Evolutionary conservation across 2,329 filamentous ascomycete species (phyloP).

Genomic region (Sphaceloma murrayae): DNA sequence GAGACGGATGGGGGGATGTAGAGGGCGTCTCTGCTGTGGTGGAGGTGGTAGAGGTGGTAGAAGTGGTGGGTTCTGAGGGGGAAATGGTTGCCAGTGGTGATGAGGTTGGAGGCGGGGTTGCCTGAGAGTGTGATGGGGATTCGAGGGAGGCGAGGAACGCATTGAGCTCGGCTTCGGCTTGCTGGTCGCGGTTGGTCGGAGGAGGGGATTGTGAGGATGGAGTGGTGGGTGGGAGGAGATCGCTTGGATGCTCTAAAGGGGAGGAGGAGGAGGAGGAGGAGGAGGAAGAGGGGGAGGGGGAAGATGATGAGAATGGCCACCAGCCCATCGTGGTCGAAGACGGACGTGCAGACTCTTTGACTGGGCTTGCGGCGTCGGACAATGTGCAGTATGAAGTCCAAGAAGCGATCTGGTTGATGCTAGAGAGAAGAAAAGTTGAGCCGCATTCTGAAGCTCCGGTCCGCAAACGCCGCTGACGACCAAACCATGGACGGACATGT

Average conservation of each 20-base stretch:
- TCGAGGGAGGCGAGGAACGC: conserved; percentile 43
- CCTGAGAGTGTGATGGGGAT: conserved; percentile 20
- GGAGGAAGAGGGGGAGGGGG: conserved; percentile 24
- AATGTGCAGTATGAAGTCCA: not conserved
- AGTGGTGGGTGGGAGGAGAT: conserved; percentile 20
- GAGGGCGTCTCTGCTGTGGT: conserved; percentile 20
- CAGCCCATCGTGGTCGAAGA: conserved; percentile 20
- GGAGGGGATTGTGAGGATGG: not conserved
- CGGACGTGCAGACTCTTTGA: not conserved
- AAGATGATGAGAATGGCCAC: conserved; percentile 20
- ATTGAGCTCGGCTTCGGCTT: conserved; percentile 47
- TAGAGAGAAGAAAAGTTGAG: not conserved
- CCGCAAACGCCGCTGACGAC: conserved; percentile 6
- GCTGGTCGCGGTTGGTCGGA: conserved; percentile 34
- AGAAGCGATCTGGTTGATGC: not conserved
- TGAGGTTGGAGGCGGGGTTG: conserved; percentile 19
- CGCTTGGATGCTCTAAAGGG: conserved; percentile 14
- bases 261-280: conserved; percentile 17
- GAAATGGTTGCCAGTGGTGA: conserved; percentile 16
- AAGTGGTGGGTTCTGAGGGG: conserved; percentile 17
- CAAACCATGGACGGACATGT: no score
- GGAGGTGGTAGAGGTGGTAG: conserved; percentile 19
- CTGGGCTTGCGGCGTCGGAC: not conserved
- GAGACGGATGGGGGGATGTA: conserved; percentile 18
- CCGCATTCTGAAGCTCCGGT: conserved; percentile 1